Base-by-base conservation (phyloP, 495 filamentous ascomycete genomes). In the Podospora bellae-mahoneyi region DNA sequence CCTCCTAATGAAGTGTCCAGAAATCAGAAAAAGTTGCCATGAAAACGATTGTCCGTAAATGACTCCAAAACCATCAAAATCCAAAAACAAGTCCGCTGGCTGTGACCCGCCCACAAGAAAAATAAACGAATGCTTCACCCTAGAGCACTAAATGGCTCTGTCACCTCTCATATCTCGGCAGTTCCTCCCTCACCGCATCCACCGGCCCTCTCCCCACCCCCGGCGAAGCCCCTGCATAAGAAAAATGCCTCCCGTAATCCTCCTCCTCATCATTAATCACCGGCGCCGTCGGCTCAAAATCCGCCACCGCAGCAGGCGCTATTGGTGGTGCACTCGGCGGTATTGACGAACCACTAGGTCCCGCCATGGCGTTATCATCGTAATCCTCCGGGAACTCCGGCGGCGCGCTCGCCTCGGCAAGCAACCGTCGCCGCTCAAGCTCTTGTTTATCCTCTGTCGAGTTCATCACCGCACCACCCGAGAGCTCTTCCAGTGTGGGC, bases 401-500 rank as follows among this genome's bases (percentile, higher is more conserved):
- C 10, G 93, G 93, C 3, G 90, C 86, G 73, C 90, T 94, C 0
- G 87, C 87, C 72, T 92, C 88, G 68, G 84, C 84, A 60, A 94
- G 79, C 4, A 97, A 78, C 66, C 92, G 84, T 60, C 84, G 87
- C 5, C 91, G 86, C 73, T 97, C 92, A 23, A 92, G 82, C 72
- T 97, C 94, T 72, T 90, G 88, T 75, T 97, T 97, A 74, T 97
- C 94, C 26, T 93, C 91, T n/a, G 78, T 78, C 20, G 69, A 66
- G 77, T 80, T 63, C 66, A 78, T 30, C 68, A 79, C 58, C 69
- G 77, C 27, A 54, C 65, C 70, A 27, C 78, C 71, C 6, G 81
- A 74, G 5, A 86, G 69, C 39, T 86, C 84, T 10, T 79, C 79
- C 5, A 81, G 71, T 0, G 78, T 74, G 16, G 84, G 84, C 0